These are phyloP conservation scores for Dunaliella primolecta DNA, from an alignment of 139 green algal species.

Conservation along the genomic window DNA sequence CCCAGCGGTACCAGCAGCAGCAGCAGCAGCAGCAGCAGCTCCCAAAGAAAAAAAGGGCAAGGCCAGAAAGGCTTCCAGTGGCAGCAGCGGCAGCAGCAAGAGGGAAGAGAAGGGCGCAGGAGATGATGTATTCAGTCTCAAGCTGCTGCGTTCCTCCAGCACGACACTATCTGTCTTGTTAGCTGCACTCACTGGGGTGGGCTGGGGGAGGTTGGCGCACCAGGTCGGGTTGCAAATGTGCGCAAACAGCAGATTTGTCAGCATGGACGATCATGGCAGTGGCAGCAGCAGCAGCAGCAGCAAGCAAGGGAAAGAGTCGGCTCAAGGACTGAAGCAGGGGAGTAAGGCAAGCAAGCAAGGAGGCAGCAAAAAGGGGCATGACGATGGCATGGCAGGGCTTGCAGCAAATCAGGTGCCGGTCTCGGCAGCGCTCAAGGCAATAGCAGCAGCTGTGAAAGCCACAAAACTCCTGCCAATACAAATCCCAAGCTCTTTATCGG, in stretches of 20 bases:
- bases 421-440: neutral
- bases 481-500: neutral
- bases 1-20: neutral
- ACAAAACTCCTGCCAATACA: neutral
- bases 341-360: constrained; percentile 5
- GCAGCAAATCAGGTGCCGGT: neutral
- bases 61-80: neutral
- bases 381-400: neutral
- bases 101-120: neutral
- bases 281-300: neutral
- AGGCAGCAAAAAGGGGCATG: neutral
- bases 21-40: neutral
- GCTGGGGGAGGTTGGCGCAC: neutral
- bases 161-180: neutral
- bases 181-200: neutral
- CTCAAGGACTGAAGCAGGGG: neutral
- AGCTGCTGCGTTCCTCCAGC: neutral
- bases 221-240: neutral
- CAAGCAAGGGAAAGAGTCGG: neutral
- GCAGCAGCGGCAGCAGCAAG: neutral
- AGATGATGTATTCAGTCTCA: neutral
- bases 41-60: neutral
- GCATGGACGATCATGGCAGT: neutral
- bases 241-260: neutral
- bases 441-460: neutral